phyloP scores from a whole-genome alignment of 345 rosid species.

The Raphanus sativus region DNA sequence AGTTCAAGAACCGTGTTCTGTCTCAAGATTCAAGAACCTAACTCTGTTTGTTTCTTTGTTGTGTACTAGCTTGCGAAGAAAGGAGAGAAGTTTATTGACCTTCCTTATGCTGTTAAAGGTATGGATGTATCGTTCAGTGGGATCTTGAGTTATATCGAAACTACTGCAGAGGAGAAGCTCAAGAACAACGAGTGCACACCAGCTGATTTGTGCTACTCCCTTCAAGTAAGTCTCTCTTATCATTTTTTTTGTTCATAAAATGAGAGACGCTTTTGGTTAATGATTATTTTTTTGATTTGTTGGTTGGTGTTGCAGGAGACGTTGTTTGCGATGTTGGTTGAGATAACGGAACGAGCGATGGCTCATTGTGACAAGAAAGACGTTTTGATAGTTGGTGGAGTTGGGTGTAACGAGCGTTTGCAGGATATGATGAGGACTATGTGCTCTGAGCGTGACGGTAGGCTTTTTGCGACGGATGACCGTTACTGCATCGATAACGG shows the following conservation, averaged over 20 bases:
- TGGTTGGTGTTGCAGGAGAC: constrained; percentile 64
- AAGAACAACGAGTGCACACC: constrained; percentile 82
- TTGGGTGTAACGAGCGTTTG: constrained; percentile 91
- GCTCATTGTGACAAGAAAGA: constrained; percentile 95
- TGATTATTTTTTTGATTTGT: background rate
- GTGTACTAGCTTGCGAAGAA: constrained; percentile 82
- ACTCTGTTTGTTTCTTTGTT: background rate
- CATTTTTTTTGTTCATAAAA: background rate
- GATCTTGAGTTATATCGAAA: constrained; percentile 85
- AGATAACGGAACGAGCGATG: constrained; percentile 96
- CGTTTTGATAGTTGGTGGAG: constrained; percentile 91
- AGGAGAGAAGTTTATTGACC: constrained; percentile 84
- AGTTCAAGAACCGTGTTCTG: background rate
- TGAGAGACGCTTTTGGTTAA: background rate
- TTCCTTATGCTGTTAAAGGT: constrained; percentile 94
- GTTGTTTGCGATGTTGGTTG: constrained; percentile 89
- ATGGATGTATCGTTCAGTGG: constrained; percentile 99
- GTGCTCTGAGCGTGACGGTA: constrained; percentile 87
- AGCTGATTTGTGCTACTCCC: constrained; percentile 91
- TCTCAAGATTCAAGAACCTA: constrained; percentile 2
- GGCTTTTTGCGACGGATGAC: constrained; percentile 82
- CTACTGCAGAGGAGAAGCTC: constrained; percentile 80
- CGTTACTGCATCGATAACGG: constrained; percentile 93
- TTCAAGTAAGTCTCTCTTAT: constrained; percentile 56
- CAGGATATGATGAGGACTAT: constrained; percentile 97